phyloP scores from a whole-genome alignment of 2,329 filamentous ascomycete genomes.

The Beauveria brongniartii region DNA sequence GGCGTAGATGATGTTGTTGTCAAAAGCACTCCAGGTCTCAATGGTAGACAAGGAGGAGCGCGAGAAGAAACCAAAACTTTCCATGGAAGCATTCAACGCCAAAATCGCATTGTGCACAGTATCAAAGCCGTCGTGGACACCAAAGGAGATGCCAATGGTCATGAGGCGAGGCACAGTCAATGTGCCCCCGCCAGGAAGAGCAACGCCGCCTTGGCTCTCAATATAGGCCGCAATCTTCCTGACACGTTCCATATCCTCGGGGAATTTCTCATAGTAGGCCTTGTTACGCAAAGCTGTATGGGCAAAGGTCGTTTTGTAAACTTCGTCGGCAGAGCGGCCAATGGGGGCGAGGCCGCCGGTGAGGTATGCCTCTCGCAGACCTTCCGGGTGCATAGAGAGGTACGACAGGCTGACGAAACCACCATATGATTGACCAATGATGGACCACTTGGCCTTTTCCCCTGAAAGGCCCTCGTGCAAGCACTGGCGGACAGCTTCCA shows the following conservation, averaged over 20 bases:
- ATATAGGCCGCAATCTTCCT: constrained; percentile 60
- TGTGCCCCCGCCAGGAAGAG: constrained; percentile 62
- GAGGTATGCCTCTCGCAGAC: constrained; percentile 73
- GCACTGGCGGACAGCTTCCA: constrained; percentile 72
- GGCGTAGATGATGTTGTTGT: constrained; percentile 74
- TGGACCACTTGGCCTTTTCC: constrained; percentile 69
- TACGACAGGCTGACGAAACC: constrained; percentile 83
- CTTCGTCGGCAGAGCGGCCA: constrained; percentile 60
- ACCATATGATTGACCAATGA: constrained; percentile 87
- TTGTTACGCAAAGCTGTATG: constrained; percentile 65
- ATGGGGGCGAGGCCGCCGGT: constrained; percentile 79
- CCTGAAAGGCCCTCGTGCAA: constrained; percentile 62
- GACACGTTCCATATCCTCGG: constrained; percentile 65
- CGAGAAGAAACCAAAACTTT: constrained; percentile 67
- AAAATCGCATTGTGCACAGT: constrained; percentile 66
- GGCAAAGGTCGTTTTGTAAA: constrained; percentile 65
- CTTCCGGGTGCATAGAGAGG: constrained; percentile 69
- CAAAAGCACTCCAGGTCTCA: constrained; percentile 61
- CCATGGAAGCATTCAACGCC: constrained; percentile 62
- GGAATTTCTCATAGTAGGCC: constrained; percentile 77
- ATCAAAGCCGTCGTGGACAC: constrained; percentile 70
- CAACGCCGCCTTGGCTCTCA: constrained; percentile 44
- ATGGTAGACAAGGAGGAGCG: constrained; percentile 60
- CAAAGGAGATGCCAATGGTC: constrained; percentile 70
- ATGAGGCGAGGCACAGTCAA: constrained; percentile 69